Percentiles rank a stretch among this genome's conserved stretches.
Evolutionary conservation across 345 rosid genomes (phyloP).

Genomic region (Diplotaxis tenuifolia): DNA sequence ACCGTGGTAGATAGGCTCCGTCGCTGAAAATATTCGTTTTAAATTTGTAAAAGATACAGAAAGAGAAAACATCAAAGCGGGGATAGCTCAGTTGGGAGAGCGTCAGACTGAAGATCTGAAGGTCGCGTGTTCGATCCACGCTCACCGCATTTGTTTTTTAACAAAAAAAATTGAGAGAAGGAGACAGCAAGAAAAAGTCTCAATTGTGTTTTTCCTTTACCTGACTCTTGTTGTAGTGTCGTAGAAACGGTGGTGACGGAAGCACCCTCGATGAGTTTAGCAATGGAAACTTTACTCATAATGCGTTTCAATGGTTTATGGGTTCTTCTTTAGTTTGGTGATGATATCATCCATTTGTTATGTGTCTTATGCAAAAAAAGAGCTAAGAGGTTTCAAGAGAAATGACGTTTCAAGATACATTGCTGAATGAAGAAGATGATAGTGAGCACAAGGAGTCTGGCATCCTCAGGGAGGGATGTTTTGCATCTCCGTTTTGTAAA

Average conservation of each 20-base stretch:
- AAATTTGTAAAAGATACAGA: too few relatives aligned
- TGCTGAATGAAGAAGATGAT: constrained; percentile 63
- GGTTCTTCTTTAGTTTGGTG: background rate
- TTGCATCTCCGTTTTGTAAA: constrained; percentile 57
- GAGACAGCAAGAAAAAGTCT: too few relatives aligned
- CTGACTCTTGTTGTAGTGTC: too few relatives aligned
- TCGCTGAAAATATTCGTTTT: too few relatives aligned
- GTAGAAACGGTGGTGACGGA: constrained; percentile 41
- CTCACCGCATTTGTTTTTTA: constrained; percentile 55
- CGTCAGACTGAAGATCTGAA: constrained; percentile 99
- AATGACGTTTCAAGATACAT: constrained; percentile 62
- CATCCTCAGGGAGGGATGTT: constrained; percentile 67
- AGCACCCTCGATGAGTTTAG: constrained; percentile 31
- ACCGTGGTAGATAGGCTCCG: too few relatives aligned
- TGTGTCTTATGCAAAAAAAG: constrained; percentile 45
- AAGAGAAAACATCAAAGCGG: too few relatives aligned
- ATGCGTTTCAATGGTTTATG: constrained; percentile 24
- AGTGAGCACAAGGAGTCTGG: constrained; percentile 90
- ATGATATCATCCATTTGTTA: too few relatives aligned
- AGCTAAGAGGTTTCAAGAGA: constrained; percentile 48
- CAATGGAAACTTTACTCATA: too few relatives aligned
- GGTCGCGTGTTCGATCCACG: constrained; percentile 97
- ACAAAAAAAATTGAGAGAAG: too few relatives aligned
- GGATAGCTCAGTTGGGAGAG: constrained; percentile 83
- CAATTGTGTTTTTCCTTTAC: too few relatives aligned